A percentile compares a stretch with the other conserved stretches of the same genome.
These are phyloP conservation scores for Aegle marmelos DNA, from an alignment of 345 rosid genomes.

Conservation along the genomic window DNA sequence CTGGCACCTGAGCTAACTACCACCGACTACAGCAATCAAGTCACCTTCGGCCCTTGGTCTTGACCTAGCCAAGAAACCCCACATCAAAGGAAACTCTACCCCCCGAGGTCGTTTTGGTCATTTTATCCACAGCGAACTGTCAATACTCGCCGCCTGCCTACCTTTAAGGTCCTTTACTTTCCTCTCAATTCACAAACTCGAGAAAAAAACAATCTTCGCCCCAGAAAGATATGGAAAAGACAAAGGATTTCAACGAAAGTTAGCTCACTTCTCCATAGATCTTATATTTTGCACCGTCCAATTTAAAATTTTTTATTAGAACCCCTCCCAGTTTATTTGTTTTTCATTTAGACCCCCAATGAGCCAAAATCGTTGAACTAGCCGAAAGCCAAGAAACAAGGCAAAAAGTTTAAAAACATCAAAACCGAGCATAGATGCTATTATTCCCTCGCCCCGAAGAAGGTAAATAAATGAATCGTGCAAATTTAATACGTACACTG, in stretches of 20 bases:
- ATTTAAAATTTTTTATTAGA: no score
- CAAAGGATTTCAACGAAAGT: not conserved
- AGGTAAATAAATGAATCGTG: not conserved
- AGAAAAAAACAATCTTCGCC: not conserved
- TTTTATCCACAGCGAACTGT: not conserved
- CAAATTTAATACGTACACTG: no score
- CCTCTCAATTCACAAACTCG: not conserved
- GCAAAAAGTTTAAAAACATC: not conserved
- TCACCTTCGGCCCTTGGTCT: not conserved
- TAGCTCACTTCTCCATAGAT: not conserved
- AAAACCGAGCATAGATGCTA: not conserved
- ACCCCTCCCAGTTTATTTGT: no score
- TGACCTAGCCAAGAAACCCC: not conserved
- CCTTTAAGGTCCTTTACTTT: not conserved
- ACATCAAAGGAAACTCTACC: not conserved
- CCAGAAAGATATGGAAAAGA: not conserved
- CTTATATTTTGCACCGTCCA: not conserved
- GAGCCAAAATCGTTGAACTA: no score
- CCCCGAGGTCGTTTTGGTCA: not conserved
- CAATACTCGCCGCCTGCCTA: not conserved
- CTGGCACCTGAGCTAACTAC: not conserved
- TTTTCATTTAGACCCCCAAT: no score
- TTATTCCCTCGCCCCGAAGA: not conserved
- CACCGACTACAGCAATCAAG: not conserved
- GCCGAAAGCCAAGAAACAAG: not conserved